Base-by-base conservation (phyloP, 768 basidiomycete species). In the Boletellus ananiceps region DNA sequence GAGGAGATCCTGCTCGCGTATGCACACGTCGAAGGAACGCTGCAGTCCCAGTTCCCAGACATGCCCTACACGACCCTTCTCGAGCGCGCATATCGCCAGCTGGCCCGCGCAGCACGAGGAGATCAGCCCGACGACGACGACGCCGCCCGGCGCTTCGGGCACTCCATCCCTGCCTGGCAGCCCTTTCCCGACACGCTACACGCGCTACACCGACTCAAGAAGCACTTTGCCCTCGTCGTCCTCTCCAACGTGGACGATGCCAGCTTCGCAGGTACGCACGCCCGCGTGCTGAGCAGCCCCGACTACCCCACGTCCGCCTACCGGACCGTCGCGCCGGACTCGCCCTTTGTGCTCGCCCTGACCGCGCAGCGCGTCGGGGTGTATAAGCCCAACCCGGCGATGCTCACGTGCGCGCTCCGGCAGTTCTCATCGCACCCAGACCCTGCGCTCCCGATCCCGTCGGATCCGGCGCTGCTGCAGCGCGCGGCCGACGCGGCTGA, bases 311-410 rank as follows among this genome's bases (percentile, higher is more conserved):
- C 47, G 7, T 57, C 62, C 13, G 65, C 47, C 71, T 74, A 76
- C 47, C 77, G 68, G 0, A 73, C 75, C 21, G 59, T 66, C 32
- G 71, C 70, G 0, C 64, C 70, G 5, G 62, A 63, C 27, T 85
- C 84, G 21, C 76, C 81, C 1, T 89, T 89, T 65, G 77, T 80
- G 23, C 72, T 81, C 44, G 70, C 86, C 47, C 69, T 84, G 57
- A 88, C 86, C 8, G 86, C 88, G 5, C 79, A 89, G 61, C 84
- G 86, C 54, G 76, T 79, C 5, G 78, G 79, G n/a, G 79, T 78
- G 32, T 89, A 88, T 68, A 89, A 88, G 61, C 88, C 84, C 18
- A 68, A 81, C 40, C 69, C 72, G 0, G 58, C 65, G 16, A 55
- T 78, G 55, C 61, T 77, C n/a, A 71, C 69, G 34, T 40, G 52